Conservation (phyloP, 306 rosid genomes). For the Glycyrrhiza uralensis region DNA sequence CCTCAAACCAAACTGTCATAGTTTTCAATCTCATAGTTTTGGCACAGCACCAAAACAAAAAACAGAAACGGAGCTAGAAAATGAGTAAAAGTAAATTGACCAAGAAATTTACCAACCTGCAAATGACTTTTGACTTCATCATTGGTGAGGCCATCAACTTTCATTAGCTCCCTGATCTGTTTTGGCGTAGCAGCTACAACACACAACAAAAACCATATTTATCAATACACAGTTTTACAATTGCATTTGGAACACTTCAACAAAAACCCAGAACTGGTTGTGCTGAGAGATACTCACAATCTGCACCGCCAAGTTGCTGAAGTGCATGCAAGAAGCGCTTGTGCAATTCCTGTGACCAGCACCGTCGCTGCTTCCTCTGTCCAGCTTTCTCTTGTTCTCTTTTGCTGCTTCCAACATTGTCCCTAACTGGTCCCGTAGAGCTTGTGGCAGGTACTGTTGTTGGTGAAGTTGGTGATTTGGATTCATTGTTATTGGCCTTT, state of each 20-base stretch:
- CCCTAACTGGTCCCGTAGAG: constrained; percentile 41
- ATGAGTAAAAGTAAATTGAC: not conserved
- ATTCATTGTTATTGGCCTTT: constrained; percentile 29
- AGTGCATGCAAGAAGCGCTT: constrained; percentile 76
- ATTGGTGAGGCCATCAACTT: constrained; percentile 93
- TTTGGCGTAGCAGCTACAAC: constrained; percentile 83
- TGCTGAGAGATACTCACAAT: constrained; percentile 40
- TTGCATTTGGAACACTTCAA: not conserved
- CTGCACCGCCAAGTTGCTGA: constrained; percentile 89
- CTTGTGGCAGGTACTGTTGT: constrained; percentile 52
- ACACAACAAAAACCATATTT: constrained; percentile 8
- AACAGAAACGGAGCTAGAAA: not conserved
- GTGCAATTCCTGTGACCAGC: constrained; percentile 93
- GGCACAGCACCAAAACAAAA: not conserved
- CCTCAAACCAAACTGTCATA: too few relatives aligned
- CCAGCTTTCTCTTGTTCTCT: constrained; percentile 64
- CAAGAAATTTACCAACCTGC: constrained; percentile 87
- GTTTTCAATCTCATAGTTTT: not conserved
- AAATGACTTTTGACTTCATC: constrained; percentile 96
- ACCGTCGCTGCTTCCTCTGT: constrained; percentile 76
- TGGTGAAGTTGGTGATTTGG: constrained; percentile 33
- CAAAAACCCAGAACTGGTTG: not conserved
- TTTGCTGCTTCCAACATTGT: constrained; percentile 32
- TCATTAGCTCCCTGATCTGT: constrained; percentile 89
- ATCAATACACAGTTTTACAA: not conserved